phyloP scores from a whole-genome alignment of 1,284 basidiomycete genomes.

The Marasmius tenuissimus region DNA sequence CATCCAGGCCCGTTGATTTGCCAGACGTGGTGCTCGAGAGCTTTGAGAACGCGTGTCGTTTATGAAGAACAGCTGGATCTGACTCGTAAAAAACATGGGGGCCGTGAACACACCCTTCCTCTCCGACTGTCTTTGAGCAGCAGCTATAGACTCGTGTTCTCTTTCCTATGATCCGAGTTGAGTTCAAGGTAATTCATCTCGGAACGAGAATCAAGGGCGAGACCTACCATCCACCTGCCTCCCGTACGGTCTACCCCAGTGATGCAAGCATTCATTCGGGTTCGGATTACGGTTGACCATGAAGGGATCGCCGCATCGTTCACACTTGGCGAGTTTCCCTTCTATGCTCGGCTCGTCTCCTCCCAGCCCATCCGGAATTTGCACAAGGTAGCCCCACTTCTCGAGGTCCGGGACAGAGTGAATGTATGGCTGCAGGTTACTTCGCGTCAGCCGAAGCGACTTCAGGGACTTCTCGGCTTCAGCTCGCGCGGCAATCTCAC shows the following conservation, averaged over 20 bases:
- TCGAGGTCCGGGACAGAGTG: constrained; percentile 59
- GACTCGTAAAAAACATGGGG: constrained; percentile 81
- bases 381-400: constrained; percentile 71
- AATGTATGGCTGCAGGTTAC: constrained; percentile 57
- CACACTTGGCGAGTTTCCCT: constrained; percentile 71
- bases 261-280: constrained; percentile 71
- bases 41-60: constrained; percentile 70
- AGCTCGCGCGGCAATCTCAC: constrained; percentile 56
- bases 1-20: constrained; percentile 55
- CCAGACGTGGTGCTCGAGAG: constrained; percentile 32
- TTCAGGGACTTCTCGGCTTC: constrained; percentile 61
- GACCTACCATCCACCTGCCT: constrained; percentile 58
- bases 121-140: constrained; percentile 57
- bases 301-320: constrained; percentile 74
- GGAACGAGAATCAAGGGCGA: constrained; percentile 14
- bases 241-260: constrained; percentile 77
- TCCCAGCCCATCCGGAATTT: constrained; percentile 64
- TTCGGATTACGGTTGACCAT: constrained; percentile 60
- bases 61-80: constrained; percentile 67
- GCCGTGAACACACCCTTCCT: constrained; percentile 67
- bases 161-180: constrained; percentile 50
- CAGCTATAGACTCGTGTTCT: constrained; percentile 65
- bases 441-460: constrained; percentile 54
- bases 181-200: constrained; percentile 12
- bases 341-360: constrained; percentile 64